Conservation (phyloP, 2,329 filamentous ascomycete genomes). For the Periconia digitata region DNA sequence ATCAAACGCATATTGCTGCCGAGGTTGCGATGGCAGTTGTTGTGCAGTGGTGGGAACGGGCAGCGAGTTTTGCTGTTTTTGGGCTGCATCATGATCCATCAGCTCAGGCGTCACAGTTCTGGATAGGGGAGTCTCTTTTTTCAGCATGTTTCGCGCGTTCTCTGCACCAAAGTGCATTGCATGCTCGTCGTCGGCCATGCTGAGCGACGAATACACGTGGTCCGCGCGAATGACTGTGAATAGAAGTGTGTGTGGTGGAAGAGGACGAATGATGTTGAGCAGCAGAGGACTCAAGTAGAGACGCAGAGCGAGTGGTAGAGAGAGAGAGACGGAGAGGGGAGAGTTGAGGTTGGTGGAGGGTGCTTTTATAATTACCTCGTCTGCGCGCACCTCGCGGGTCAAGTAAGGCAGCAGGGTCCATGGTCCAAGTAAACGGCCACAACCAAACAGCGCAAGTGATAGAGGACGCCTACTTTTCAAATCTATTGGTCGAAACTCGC, state of each 20-base stretch:
- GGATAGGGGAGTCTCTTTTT: background rate
- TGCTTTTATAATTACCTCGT: constrained; percentile 17
- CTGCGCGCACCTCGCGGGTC: constrained; percentile 16
- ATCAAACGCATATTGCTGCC: constrained; percentile 25
- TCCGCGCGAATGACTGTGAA: background rate
- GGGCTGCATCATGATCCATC: constrained; percentile 13
- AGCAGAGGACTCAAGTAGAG: background rate
- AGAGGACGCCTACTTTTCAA: too few species aligned
- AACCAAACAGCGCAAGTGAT: background rate
- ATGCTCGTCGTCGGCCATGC: background rate
- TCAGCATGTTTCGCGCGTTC: background rate
- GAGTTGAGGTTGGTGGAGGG: background rate
- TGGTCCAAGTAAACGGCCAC: constrained; percentile 2
- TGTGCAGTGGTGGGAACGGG: background rate
- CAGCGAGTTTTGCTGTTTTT: constrained; percentile 8
- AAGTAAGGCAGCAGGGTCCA: constrained; percentile 20
- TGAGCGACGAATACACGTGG: background rate
- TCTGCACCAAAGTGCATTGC: background rate
- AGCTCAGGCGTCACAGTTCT: background rate
- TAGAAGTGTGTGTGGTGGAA: background rate
- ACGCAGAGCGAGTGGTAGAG: background rate
- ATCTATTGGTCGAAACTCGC: background rate
- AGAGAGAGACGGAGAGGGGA: constrained; percentile 1
- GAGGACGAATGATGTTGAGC: background rate
- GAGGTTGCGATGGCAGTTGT: constrained; percentile 4